A percentile compares a stretch with the other conserved stretches of the same genome.
These are phyloP conservation scores for Paxillus involutus DNA, from an alignment of 768 basidiomycete species.

Conservation along the genomic window DNA sequence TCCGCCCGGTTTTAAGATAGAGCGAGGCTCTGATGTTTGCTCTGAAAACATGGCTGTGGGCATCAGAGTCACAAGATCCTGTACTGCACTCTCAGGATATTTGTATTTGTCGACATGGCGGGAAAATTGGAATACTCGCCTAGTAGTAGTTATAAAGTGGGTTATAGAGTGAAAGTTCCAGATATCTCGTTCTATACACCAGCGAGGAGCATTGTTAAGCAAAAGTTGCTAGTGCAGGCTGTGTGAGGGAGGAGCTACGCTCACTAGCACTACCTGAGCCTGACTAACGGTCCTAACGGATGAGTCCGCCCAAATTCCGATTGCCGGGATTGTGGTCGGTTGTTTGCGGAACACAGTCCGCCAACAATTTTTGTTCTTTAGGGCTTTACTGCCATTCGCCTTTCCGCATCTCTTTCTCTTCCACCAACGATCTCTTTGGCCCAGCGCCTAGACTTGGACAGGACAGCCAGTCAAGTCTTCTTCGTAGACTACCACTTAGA, in stretches of 20 bases:
- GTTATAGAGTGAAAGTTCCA: neutral
- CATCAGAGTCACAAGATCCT: neutral
- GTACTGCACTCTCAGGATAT: neutral
- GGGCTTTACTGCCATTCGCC: constrained; percentile 7
- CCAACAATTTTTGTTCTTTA: constrained; percentile 1
- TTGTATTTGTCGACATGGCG: neutral
- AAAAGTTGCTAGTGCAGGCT: neutral
- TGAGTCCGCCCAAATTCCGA: neutral
- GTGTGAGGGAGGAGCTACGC: neutral
- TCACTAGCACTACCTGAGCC: too few relatives aligned
- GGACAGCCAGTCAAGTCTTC: constrained; percentile 19
- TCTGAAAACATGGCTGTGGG: neutral
- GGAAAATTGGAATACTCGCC: neutral
- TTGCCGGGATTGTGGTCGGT: constrained; percentile 4
- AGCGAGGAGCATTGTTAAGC: neutral
- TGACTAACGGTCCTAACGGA: neutral
- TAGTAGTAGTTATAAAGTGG: neutral
- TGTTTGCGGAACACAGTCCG: constrained; percentile 8
- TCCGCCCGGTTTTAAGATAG: neutral
- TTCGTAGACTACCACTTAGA: constrained; percentile 29
- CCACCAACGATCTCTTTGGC: constrained; percentile 25
- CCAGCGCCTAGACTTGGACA: constrained; percentile 28
- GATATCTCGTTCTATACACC: neutral
- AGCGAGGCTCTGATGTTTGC: neutral
- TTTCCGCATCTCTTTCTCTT: constrained; percentile 20